phyloP scores from a whole-genome alignment of 768 basidiomycete genomes.

The Pholiota conissans region DNA sequence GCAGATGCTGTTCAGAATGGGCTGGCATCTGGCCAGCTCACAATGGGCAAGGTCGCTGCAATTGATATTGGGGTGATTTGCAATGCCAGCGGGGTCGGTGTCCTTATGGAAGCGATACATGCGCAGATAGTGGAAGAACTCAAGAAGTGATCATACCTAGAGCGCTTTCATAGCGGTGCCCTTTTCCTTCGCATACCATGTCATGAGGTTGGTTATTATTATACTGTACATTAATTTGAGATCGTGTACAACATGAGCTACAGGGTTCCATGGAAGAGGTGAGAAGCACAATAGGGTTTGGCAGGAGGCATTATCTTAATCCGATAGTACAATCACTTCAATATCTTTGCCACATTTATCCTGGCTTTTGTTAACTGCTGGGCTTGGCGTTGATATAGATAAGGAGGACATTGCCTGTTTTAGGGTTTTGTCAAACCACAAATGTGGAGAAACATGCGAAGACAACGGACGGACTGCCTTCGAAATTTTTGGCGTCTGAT shows the following conservation, averaged over 20 bases:
- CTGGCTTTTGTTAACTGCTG: not conserved
- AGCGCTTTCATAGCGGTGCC: not conserved
- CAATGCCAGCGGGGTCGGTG: conserved; percentile 43
- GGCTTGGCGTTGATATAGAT: conserved; percentile 5
- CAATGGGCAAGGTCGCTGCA: conserved; percentile 45
- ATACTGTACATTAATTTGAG: conserved; percentile 3
- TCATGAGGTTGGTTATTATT: not conserved
- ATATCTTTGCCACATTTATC: not conserved
- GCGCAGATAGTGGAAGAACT: conserved; percentile 38
- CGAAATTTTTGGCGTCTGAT: not conserved
- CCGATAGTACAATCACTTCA: conserved; percentile 22
- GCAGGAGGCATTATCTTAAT: conserved; percentile 10
- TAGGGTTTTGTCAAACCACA: not conserved
- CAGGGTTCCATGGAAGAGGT: not conserved
- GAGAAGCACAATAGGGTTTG: not conserved
- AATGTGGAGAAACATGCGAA: not conserved
- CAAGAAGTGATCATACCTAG: conserved; percentile 15
- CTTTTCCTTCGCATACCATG: not conserved
- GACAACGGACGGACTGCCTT: not conserved
- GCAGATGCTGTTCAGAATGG: conserved; percentile 47
- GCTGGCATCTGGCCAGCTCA: conserved; percentile 27
- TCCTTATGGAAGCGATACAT: conserved; percentile 52
- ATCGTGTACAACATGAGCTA: not conserved
- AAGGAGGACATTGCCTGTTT: conserved; percentile 8
- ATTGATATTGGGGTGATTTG: conserved; percentile 69